A percentile compares a stretch with the other conserved stretches of the same genome.
These are phyloP conservation scores for Penicillium palitans DNA, from an alignment of 2,329 filamentous ascomycete species.

Conservation along the genomic window DNA sequence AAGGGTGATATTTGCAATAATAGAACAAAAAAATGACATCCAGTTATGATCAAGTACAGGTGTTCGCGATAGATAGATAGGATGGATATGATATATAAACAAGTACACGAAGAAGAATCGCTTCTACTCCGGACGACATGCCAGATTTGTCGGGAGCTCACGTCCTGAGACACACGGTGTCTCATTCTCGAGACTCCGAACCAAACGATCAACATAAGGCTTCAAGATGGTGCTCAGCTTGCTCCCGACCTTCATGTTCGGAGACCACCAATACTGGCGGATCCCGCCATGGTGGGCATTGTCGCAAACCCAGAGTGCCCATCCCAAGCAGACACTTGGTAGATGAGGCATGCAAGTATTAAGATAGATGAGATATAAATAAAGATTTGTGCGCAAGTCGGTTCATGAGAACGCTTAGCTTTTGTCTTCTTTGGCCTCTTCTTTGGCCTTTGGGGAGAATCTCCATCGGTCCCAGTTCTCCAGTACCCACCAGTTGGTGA, in stretches of 20 bases:
- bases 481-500: slow-evolving; percentile 33
- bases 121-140: slow-evolving; percentile 11
- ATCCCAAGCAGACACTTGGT: slow-evolving; percentile 2
- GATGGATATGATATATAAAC: slow-evolving; percentile 12
- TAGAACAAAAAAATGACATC: neutral
- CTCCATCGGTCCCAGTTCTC: slow-evolving; percentile 32
- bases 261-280: neutral
- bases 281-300: neutral
- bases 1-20: neutral
- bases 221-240: neutral
- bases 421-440: neutral
- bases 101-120: slow-evolving; percentile 6
- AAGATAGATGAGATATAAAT: slow-evolving; percentile 7
- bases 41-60: slow-evolving; percentile 7
- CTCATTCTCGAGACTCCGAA: neutral
- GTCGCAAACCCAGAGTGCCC: slow-evolving; percentile 6
- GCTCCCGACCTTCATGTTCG: neutral
- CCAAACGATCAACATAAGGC: neutral
- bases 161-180: neutral
- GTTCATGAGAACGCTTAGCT: neutral
- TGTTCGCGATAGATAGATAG: neutral
- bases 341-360: slow-evolving; percentile 11
- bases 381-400: neutral
- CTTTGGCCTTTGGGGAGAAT: slow-evolving; percentile 7
- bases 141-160: neutral